Conservation (phyloP, 2,329 filamentous ascomycete species). For the Fusarium redolens region DNA sequence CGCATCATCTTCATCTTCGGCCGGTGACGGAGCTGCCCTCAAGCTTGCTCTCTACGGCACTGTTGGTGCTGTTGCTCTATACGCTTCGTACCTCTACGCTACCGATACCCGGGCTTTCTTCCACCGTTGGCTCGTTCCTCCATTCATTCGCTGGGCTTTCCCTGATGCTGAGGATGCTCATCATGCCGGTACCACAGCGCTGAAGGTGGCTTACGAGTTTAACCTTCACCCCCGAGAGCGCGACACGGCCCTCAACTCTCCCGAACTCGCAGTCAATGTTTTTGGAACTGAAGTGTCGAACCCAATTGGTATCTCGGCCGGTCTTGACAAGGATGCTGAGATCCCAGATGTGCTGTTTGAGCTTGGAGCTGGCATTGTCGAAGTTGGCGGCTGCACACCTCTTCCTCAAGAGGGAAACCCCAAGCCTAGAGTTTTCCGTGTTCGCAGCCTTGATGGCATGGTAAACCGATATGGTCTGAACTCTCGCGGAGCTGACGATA, state of each 20-base stretch:
- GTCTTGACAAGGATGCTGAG: constrained; percentile 93
- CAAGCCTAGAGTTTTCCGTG: constrained; percentile 86
- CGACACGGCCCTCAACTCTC: constrained; percentile 53
- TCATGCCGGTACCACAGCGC: constrained; percentile 75
- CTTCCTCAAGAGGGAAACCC: constrained; percentile 90
- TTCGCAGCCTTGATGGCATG: constrained; percentile 85
- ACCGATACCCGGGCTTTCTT: constrained; percentile 79
- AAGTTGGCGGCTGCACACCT: constrained; percentile 91
- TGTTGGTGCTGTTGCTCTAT: constrained; percentile 55
- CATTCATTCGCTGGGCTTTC: constrained; percentile 71
- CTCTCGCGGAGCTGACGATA: constrained; percentile 86
- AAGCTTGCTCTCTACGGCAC: constrained; percentile 56
- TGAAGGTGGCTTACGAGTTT: constrained; percentile 79
- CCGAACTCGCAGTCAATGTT: constrained; percentile 60
- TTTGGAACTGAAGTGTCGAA: constrained; percentile 84
- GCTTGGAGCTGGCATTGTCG: constrained; percentile 86
- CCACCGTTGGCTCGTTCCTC: constrained; percentile 76
- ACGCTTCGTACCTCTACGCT: constrained; percentile 72
- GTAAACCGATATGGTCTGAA: constrained; percentile 98
- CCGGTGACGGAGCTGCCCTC: constrained; percentile 44
- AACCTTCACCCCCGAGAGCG: constrained; percentile 87
- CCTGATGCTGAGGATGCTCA: constrained; percentile 93
- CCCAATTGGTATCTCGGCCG: constrained; percentile 93
- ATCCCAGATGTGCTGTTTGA: constrained; percentile 87
- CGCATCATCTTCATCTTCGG: constrained; percentile 52